Evolutionary conservation across 2,329 filamentous ascomycete genomes (phyloP).

Genomic region (Sclerotinia minor): DNA sequence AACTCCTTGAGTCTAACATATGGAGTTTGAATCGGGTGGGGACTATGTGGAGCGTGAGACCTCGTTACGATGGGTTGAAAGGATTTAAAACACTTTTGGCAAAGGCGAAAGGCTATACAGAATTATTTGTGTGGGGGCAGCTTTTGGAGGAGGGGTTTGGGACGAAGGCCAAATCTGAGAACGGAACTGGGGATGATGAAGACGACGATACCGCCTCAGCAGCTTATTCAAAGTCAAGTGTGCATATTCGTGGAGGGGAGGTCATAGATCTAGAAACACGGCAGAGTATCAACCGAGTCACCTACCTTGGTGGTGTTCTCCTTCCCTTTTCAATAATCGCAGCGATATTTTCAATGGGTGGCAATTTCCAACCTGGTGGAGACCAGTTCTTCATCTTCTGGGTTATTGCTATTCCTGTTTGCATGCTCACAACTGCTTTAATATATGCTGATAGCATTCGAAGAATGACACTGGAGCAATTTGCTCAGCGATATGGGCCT

Average conservation of each 20-base stretch:
- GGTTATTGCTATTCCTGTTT: conserved; percentile 18
- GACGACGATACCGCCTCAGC: background rate
- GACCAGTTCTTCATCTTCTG: conserved; percentile 20
- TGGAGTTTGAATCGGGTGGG: conserved; percentile 4
- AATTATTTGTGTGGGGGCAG: background rate
- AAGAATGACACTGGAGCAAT: conserved; percentile 21
- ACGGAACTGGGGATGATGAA: background rate
- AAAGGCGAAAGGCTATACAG: background rate
- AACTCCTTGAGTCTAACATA: conserved; percentile 10
- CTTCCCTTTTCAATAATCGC: conserved; percentile 20
- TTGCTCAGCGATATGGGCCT: background rate
- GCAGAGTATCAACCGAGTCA: conserved; percentile 19
- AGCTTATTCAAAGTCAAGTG: background rate
- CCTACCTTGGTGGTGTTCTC: conserved; percentile 16
- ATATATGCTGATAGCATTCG: conserved; percentile 23
- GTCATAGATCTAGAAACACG: conserved; percentile 14
- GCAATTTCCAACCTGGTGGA: conserved; percentile 5
- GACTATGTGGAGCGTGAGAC: background rate
- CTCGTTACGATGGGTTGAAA: background rate
- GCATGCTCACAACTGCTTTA: conserved; percentile 12
- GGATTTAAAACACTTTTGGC: conserved; percentile 10
- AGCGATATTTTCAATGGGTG: conserved; percentile 14
- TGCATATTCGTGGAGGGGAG: conserved; percentile 10
- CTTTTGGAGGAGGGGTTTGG: background rate
- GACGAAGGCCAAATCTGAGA: background rate